Evolutionary conservation across 2,329 filamentous ascomycete genomes (phyloP).

Genomic region (Clonostachys rosea): DNA sequence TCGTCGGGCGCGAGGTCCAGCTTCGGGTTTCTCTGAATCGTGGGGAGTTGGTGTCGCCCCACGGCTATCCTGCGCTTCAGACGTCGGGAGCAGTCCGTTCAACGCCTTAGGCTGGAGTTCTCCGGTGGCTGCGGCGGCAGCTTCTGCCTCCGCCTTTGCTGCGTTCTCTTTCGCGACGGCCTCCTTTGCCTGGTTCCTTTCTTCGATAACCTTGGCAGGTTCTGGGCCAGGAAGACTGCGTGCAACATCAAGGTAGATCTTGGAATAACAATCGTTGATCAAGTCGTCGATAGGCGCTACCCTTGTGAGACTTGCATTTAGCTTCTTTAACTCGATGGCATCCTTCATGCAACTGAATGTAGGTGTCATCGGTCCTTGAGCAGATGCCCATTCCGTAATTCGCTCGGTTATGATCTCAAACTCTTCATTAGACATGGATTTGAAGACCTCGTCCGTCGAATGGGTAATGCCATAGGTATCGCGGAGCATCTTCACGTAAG

Average conservation of each 20-base stretch:
- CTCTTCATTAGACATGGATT: conserved; percentile 46
- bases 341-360: conserved; percentile 53
- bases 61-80: conserved; percentile 29
- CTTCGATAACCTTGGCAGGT: conserved; percentile 40
- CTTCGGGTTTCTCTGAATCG: conserved; percentile 34
- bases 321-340: conserved; percentile 55
- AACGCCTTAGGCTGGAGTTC: conserved; percentile 24
- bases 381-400: conserved; percentile 49
- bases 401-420: conserved; percentile 52
- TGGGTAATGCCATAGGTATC: conserved; percentile 37
- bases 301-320: conserved; percentile 88
- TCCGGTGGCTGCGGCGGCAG: conserved; percentile 19
- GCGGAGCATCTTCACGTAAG: conserved; percentile 49
- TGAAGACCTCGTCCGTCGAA: conserved; percentile 49
- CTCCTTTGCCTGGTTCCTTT: conserved; percentile 34
- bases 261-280: conserved; percentile 85
- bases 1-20: conserved; percentile 30
- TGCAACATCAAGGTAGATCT: conserved; percentile 65
- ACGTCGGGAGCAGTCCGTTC: conserved; percentile 34
- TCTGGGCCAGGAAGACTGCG: conserved; percentile 50
- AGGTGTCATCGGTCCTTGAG: conserved; percentile 25
- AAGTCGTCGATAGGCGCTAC: conserved; percentile 82
- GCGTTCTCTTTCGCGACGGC: conserved; percentile 15
- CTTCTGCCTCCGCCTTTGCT: conserved; percentile 25
- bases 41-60: conserved; percentile 24